These are phyloP conservation scores for Pythium diclinum DNA, from an alignment of 352 stramenopile genomes.

Conservation along the genomic window DNA sequence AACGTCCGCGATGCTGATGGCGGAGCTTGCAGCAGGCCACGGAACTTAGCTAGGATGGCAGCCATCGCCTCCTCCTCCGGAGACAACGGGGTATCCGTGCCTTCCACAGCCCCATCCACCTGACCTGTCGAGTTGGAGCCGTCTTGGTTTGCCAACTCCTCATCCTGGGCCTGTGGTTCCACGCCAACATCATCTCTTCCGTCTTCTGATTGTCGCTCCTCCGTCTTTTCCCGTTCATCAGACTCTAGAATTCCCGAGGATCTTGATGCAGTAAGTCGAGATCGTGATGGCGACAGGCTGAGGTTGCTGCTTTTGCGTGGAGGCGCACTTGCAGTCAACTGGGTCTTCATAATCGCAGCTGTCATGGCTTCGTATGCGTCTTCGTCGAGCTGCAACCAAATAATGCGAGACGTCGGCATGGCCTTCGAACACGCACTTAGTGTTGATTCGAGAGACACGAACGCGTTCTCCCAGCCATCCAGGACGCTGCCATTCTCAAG, in stretches of 20 bases:
- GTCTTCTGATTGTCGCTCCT: not conserved
- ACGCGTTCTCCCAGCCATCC: constrained; percentile 69
- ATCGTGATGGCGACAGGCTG: constrained; percentile 7
- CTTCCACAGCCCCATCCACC: not conserved
- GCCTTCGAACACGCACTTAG: constrained; percentile 39
- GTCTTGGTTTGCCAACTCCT: not conserved
- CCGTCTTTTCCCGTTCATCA: not conserved
- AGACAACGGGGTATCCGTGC: not conserved
- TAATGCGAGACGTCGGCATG: constrained; percentile 41
- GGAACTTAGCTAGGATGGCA: constrained; percentile 26
- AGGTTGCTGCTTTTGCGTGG: not conserved
- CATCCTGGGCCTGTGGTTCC: not conserved
- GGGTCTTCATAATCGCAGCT: constrained; percentile 11
- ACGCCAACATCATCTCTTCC: not conserved
- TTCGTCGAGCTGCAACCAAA: constrained; percentile 66
- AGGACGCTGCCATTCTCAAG: constrained; percentile 64
- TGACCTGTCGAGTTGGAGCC: not conserved
- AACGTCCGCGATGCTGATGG: not conserved
- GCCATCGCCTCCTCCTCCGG: constrained; percentile 34
- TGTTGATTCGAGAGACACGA: constrained; percentile 38
- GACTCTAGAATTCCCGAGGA: constrained; percentile 2
- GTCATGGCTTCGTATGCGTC: constrained; percentile 60
- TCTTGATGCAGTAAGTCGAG: not conserved
- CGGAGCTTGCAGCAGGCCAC: not conserved
- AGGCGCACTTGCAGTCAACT: not conserved